Evolutionary conservation across 2,329 filamentous ascomycete genomes (phyloP).

Genomic region (Alternaria brassicae): DNA sequence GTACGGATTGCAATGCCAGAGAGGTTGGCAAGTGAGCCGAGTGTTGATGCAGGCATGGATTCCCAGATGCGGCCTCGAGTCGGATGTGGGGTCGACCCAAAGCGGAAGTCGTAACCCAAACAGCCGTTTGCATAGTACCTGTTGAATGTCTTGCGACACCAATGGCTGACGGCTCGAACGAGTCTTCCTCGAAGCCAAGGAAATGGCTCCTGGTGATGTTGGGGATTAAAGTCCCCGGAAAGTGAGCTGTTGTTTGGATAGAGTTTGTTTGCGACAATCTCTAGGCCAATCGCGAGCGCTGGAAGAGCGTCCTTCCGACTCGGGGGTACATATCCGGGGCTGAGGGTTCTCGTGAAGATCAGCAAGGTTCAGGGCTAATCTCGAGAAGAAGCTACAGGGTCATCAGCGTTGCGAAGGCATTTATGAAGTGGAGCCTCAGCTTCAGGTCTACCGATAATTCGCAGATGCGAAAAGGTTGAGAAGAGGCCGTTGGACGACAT

Average conservation of each 20-base stretch:
- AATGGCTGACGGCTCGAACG: background rate
- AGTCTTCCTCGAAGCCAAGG: background rate
- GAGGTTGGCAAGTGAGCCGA: slow-evolving; percentile 4
- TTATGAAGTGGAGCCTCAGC: slow-evolving; percentile 1
- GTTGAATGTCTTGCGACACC: background rate
- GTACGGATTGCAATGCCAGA: slow-evolving; percentile 1
- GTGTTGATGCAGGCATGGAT: background rate
- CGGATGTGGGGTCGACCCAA: slow-evolving; percentile 7
- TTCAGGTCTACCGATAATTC: background rate
- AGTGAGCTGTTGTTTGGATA: slow-evolving; percentile 5
- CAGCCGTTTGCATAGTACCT: background rate
- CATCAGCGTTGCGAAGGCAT: slow-evolving; percentile 6
- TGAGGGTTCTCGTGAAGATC: slow-evolving; percentile 10
- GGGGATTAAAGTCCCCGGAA: background rate
- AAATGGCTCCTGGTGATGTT: background rate
- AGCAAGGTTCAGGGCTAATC: background rate
- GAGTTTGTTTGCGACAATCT: background rate
- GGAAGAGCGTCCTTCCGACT: slow-evolving; percentile 1
- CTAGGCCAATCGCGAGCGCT: slow-evolving; percentile 3
- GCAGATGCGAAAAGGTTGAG: slow-evolving; percentile 1
- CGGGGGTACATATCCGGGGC: background rate
- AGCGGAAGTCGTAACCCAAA: slow-evolving; percentile 5
- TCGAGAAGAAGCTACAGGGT: slow-evolving; percentile 14
- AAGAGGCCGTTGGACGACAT: slow-evolving; percentile 1
- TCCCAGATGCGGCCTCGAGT: background rate